Evolutionary conservation across 2,329 filamentous ascomycete species (phyloP).

Genomic region (Fusarium sp.): DNA sequence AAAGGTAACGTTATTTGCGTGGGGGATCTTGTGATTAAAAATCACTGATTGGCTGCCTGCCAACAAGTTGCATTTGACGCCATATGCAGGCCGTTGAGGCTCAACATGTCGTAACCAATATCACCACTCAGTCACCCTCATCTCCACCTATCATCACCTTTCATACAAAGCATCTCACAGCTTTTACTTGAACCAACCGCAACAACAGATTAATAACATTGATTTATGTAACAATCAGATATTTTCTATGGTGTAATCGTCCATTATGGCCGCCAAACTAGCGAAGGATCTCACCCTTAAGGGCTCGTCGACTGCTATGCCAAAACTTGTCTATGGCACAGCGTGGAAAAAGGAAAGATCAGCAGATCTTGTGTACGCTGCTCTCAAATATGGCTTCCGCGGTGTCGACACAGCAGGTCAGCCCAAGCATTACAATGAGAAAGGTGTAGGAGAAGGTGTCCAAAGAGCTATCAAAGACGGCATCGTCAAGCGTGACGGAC

Average conservation of each 20-base stretch:
- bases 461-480: slow-evolving; percentile 70
- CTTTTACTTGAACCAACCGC: background rate
- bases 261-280: slow-evolving; percentile 41
- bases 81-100: slow-evolving; percentile 24
- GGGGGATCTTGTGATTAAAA: slow-evolving; percentile 1
- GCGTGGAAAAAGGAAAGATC: slow-evolving; percentile 86
- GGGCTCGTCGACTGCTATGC: slow-evolving; percentile 56
- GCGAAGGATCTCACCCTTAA: slow-evolving; percentile 52
- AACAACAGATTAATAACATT: background rate
- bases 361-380: slow-evolving; percentile 74
- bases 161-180: background rate
- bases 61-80: slow-evolving; percentile 8
- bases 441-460: slow-evolving; percentile 75
- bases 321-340: slow-evolving; percentile 78
- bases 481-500: slow-evolving; percentile 65
- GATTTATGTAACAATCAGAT: background rate
- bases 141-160: background rate
- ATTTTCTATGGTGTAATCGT: background rate
- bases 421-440: slow-evolving; percentile 82
- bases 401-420: slow-evolving; percentile 83
- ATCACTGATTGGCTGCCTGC: slow-evolving; percentile 22
- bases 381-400: slow-evolving; percentile 76
- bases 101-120: slow-evolving; percentile 28
- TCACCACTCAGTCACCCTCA: background rate
- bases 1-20: background rate